Evolutionary conservation across 2,329 filamentous ascomycete species (phyloP).

Genomic region (Stromatinia cepivora): DNA sequence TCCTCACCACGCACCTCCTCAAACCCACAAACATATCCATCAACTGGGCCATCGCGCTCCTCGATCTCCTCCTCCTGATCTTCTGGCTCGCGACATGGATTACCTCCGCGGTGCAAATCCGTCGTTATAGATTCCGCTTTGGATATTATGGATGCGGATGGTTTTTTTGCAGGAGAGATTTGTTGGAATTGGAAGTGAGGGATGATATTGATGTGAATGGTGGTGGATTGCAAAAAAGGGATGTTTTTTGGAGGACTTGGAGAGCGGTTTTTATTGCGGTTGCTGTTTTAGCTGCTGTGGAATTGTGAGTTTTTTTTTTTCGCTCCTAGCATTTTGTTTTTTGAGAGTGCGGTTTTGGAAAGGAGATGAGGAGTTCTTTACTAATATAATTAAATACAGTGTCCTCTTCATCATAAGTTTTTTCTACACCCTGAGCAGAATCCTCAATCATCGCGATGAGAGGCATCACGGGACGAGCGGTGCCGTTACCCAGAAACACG

Average conservation of each 20-base stretch:
- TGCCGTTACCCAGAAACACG: background rate
- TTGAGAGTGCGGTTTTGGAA: too few relatives aligned
- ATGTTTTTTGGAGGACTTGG: constrained; percentile 7
- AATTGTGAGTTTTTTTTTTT: constrained; percentile 12
- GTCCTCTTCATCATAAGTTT: constrained; percentile 20
- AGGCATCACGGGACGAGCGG: background rate
- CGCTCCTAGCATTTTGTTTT: too few relatives aligned
- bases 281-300: constrained; percentile 11
- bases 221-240: background rate
- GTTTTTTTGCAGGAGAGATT: constrained; percentile 3
- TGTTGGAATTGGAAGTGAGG: constrained; percentile 13
- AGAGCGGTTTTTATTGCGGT: constrained; percentile 13
- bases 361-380: too few relatives aligned
- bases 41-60: constrained; percentile 14
- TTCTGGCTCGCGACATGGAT: constrained; percentile 20
- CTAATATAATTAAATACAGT: background rate
- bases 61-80: constrained; percentile 12
- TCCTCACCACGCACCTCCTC: constrained; percentile 7
- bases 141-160: constrained; percentile 10
- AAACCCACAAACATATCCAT: constrained; percentile 17
- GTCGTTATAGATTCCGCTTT: background rate
- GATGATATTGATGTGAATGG: background rate
- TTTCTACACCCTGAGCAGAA: background rate
- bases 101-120: constrained; percentile 1
- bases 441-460: background rate